These are phyloP conservation scores for Trypanosoma brucei DNA, from an alignment of 208 protist species.

Conservation along the genomic window DNA sequence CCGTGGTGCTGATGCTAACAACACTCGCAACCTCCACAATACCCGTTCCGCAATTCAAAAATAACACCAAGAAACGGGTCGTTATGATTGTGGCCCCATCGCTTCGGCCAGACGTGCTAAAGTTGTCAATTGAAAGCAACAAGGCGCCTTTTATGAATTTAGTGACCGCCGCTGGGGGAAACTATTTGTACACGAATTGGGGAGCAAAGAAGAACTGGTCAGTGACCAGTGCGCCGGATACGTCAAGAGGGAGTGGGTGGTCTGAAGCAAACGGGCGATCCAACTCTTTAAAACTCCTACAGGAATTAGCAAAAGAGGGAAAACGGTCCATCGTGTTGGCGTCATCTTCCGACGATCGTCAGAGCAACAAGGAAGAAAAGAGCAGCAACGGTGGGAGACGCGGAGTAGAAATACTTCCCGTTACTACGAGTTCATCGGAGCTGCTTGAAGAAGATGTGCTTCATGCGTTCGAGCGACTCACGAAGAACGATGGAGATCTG, in stretches of 20 bases:
- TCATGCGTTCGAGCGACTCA: slow-evolving; percentile 26
- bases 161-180: slow-evolving; percentile 32
- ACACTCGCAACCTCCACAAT: slow-evolving; percentile 62
- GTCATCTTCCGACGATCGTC: slow-evolving; percentile 4
- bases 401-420: slow-evolving; percentile 48
- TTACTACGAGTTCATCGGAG: slow-evolving; percentile 38
- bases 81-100: slow-evolving; percentile 49
- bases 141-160: slow-evolving; percentile 61
- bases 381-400: slow-evolving; percentile 2
- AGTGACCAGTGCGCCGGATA: too few species aligned
- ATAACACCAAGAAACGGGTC: slow-evolving; percentile 12
- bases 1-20: neutral
- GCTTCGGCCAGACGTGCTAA: slow-evolving; percentile 27
- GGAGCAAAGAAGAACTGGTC: too few species aligned
- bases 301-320: slow-evolving; percentile 29
- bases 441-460: slow-evolving; percentile 51
- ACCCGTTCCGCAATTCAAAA: slow-evolving; percentile 30
- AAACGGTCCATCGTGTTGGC: slow-evolving; percentile 44
- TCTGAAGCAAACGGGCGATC: too few species aligned
- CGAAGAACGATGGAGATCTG: slow-evolving; percentile 36
- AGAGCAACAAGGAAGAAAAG: too few species aligned
- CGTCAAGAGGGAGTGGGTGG: too few species aligned
- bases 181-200: slow-evolving; percentile 8
- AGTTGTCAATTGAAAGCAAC: slow-evolving; percentile 43
- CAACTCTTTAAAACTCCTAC: slow-evolving; percentile 31